These are phyloP conservation scores for Suillus fuscotomentosus DNA, from an alignment of 768 basidiomycete genomes.

Conservation along the genomic window DNA sequence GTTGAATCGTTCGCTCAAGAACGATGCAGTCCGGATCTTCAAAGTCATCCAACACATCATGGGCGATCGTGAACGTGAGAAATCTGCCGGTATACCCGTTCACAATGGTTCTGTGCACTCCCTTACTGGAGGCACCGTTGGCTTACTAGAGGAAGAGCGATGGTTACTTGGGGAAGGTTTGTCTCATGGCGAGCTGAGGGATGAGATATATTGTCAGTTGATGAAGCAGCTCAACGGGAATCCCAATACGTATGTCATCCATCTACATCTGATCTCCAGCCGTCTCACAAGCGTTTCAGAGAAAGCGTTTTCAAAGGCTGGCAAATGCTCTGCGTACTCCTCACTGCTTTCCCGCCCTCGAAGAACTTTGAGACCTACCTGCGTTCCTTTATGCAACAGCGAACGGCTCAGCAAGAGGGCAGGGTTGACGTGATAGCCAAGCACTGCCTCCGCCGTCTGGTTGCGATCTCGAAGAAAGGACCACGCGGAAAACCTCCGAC, in stretches of 20 bases:
- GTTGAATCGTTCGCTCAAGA: constrained; percentile 60
- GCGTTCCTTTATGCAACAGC: constrained; percentile 72
- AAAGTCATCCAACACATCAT: constrained; percentile 90
- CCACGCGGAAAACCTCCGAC: constrained; percentile 84
- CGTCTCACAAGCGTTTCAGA: constrained; percentile 34
- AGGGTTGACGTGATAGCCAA: constrained; percentile 89
- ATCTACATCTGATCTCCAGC: neutral
- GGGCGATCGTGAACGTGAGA: constrained; percentile 86
- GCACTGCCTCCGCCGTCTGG: constrained; percentile 80
- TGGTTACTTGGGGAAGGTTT: constrained; percentile 85
- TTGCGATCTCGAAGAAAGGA: constrained; percentile 76
- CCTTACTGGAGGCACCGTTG: constrained; percentile 41
- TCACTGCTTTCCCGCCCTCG: constrained; percentile 91
- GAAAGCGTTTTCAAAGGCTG: constrained; percentile 89
- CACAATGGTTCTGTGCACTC: constrained; percentile 43
- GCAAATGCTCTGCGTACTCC: constrained; percentile 87
- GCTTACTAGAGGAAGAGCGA: constrained; percentile 78
- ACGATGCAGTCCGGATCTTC: constrained; percentile 83
- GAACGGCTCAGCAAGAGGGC: constrained; percentile 65
- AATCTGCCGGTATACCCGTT: constrained; percentile 46
- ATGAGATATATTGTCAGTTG: constrained; percentile 91
- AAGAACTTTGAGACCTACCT: constrained; percentile 90
- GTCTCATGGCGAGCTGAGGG: constrained; percentile 77
- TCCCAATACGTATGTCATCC: constrained; percentile 62
- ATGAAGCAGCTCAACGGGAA: constrained; percentile 91